phyloP scores from a whole-genome alignment of 164 flowering plant genomes.

The Aristolochia californica region DNA sequence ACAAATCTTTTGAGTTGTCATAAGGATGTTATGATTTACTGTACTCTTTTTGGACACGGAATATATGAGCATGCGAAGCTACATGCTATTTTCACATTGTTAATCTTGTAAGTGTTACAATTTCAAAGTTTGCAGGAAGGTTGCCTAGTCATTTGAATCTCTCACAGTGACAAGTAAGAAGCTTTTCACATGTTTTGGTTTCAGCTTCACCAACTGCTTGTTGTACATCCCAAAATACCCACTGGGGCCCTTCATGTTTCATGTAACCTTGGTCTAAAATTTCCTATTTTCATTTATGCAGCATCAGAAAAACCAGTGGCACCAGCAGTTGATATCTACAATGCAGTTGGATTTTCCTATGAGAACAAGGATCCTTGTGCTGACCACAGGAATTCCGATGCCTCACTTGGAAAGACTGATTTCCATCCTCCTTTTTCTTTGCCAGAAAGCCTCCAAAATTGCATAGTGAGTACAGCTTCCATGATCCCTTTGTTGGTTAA shows the following conservation, averaged over 20 bases:
- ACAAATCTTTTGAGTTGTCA: too few relatives aligned
- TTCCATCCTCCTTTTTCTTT: slow-evolving; percentile 75
- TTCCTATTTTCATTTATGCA: slow-evolving; percentile 18
- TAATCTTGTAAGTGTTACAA: slow-evolving; percentile 15
- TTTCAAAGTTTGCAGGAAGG: slow-evolving; percentile 52
- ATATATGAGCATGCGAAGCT: too few relatives aligned
- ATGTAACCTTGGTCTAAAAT: slow-evolving; percentile 5
- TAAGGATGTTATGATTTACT: too few relatives aligned
- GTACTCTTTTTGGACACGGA: too few relatives aligned
- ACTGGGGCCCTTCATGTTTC: neutral
- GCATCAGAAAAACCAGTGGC: slow-evolving; percentile 29
- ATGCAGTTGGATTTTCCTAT: slow-evolving; percentile 69
- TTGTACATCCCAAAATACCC: neutral
- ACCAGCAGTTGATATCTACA: slow-evolving; percentile 22
- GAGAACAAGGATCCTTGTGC: slow-evolving; percentile 36
- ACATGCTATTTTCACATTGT: neutral
- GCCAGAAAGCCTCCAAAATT: slow-evolving; percentile 56
- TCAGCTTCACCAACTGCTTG: slow-evolving; percentile 4
- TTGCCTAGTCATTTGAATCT: slow-evolving; percentile 33
- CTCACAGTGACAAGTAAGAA: slow-evolving; percentile 47
- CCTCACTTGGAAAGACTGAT: slow-evolving; percentile 20
- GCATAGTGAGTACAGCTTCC: slow-evolving; percentile 51
- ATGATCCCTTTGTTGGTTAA: neutral
- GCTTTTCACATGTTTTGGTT: slow-evolving; percentile 17
- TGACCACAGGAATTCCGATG: slow-evolving; percentile 27